Evolutionary conservation across 345 rosid species (phyloP), one percentile per base, ranked within the genome.

Genomic region (Adansonia digitata): DNA sequence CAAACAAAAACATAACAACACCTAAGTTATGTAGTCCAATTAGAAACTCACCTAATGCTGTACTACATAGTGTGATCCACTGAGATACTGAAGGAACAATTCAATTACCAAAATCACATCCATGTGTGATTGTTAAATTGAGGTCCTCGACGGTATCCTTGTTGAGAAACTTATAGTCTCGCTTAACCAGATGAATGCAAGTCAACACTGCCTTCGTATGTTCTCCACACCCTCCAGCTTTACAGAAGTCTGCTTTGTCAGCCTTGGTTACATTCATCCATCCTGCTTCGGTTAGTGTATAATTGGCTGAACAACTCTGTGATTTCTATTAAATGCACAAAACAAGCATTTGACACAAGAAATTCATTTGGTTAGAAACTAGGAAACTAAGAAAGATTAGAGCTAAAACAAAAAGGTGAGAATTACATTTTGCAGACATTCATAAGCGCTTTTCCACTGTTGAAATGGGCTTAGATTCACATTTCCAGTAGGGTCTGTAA

Each of bases 401-500:
- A 62, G 35, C 22, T 7, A 27, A 24, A 26, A 45, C 1, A 26
- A 67, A 27, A 37, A 7, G 5, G 20, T 24, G 34, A 49, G 31
- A 51, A 35, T 55, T 48, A 81, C 84, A 22, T 74, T 81, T 74
- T 63, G 78, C 74, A 74, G 62, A 81, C 84, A 81, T 10, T 81
- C 74, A 42, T 65, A 81, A 53, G 81, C 78, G 4, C 74, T 77
- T 71, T 15, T 49, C 81, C 84, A 81, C 73, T 81, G 72, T 35
- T 67, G 24, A 74, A 74, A 77, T 37, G 84, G 81, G 49, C 81
- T 77, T 48, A 77, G 59, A 66, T 81, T 43, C 69, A 77, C 51
- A 57, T 64, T 40, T n/a, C 49, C 60, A 0, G 40, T 69, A 3
- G 78, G 81, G 60, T 75, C 77, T 70, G 55, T 61, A 43, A 69